A percentile compares a stretch with the other conserved stretches of the same genome.
Evolutionary conservation across 306 rosid genomes (phyloP).

Genomic region (Pueraria montana): DNA sequence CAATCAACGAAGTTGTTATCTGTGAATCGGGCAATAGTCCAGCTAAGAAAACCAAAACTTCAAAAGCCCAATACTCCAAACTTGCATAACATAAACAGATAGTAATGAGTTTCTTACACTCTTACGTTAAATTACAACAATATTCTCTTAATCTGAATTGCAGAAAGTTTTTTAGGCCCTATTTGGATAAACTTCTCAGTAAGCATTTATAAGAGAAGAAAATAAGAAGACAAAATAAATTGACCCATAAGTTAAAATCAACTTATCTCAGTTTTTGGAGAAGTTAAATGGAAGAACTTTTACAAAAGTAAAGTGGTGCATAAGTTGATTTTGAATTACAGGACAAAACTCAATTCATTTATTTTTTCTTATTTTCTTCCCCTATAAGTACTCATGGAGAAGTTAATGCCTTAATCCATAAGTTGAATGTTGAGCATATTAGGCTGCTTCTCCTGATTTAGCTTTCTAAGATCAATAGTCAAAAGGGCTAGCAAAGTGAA

Average conservation of each 20-base stretch:
- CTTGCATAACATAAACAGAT: constrained; percentile 56
- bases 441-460: neutral
- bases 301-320: too few species aligned
- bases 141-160: neutral
- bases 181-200: too few species aligned
- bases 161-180: neutral
- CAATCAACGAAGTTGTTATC: constrained; percentile 78
- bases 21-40: constrained; percentile 78
- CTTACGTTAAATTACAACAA: constrained; percentile 2
- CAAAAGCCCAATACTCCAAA: constrained; percentile 95
- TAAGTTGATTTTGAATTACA: too few species aligned
- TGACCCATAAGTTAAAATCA: too few species aligned
- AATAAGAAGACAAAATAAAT: too few species aligned
- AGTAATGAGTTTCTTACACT: neutral
- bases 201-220: too few species aligned
- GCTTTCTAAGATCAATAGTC: neutral
- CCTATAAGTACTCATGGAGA: too few species aligned
- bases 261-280: too few species aligned
- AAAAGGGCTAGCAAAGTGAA: neutral
- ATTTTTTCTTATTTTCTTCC: too few species aligned
- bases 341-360: too few species aligned
- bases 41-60: constrained; percentile 79
- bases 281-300: too few species aligned
- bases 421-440: neutral
- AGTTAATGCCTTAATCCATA: neutral